A percentile compares a stretch with the other conserved stretches of the same genome.
These are phyloP conservation scores for Prunus dulcis DNA, from an alignment of 306 rosid species.

Conservation along the genomic window DNA sequence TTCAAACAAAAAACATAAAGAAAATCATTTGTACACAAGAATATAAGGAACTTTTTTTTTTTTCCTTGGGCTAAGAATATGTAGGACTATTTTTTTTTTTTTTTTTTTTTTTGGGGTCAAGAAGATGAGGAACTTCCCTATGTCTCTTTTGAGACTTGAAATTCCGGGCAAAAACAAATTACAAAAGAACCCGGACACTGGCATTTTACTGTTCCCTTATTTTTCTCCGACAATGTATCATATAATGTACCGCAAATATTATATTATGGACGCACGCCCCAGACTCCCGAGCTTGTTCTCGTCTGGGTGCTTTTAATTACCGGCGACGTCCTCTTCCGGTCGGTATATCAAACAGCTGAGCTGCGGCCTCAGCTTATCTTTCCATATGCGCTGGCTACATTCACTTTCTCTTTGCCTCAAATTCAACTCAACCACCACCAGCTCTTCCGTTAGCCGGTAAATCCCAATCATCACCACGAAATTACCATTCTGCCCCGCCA, in stretches of 20 bases:
- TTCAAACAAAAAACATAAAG: background rate
- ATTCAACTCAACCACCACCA: slow-evolving; percentile 56
- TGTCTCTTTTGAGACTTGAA: background rate
- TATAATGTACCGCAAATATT: background rate
- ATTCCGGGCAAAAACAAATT: slow-evolving; percentile 12
- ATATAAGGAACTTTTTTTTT: background rate
- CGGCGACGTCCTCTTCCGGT: slow-evolving; percentile 29
- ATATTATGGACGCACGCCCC: background rate
- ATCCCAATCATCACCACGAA: slow-evolving; percentile 25
- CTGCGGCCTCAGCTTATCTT: slow-evolving; percentile 43
- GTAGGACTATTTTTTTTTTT: too few species aligned
- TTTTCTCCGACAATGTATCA: background rate
- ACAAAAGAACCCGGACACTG: slow-evolving; percentile 4
- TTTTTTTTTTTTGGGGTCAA: background rate
- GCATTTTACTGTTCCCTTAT: background rate
- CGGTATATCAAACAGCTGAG: slow-evolving; percentile 31
- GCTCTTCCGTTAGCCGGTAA: slow-evolving; percentile 62
- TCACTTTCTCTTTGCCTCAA: slow-evolving; percentile 12
- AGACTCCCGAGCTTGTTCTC: background rate
- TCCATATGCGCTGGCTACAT: slow-evolving; percentile 35
- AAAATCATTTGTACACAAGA: background rate
- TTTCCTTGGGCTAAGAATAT: too few species aligned
- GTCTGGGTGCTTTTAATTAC: slow-evolving; percentile 1
- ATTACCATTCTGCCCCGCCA: slow-evolving; percentile 60
- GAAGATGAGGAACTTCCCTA: background rate